Percentiles rank a stretch among this genome's conserved stretches.
Conservation (phyloP, 2,329 filamentous ascomycete species). For the Fusarium pininemorale region DNA sequence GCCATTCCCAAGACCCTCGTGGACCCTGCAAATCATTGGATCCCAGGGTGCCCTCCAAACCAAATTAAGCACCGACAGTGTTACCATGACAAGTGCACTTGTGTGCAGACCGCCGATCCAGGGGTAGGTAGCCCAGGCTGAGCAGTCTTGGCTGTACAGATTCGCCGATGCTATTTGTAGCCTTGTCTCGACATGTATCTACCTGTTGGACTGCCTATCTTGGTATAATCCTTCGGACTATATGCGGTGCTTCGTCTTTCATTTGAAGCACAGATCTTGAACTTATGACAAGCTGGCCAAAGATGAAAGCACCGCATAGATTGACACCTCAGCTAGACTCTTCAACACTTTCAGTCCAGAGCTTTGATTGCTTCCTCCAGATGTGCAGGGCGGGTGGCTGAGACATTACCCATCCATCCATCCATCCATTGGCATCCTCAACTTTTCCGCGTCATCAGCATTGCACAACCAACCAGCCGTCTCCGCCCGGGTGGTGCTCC, state of each 20-base stretch:
- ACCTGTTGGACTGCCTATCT: slow-evolving; percentile 22
- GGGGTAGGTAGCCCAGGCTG: slow-evolving; percentile 28
- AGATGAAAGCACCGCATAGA: not conserved
- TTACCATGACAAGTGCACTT: slow-evolving; percentile 28
- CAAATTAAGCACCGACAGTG: slow-evolving; percentile 38
- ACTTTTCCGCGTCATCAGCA: slow-evolving; percentile 23
- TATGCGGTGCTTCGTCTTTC: slow-evolving; percentile 19
- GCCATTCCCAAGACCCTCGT: slow-evolving; percentile 24
- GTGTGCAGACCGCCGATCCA: slow-evolving; percentile 40
- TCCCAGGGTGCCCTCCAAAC: slow-evolving; percentile 13
- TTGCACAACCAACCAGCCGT: slow-evolving; percentile 29
- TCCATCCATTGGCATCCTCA: slow-evolving; percentile 27
- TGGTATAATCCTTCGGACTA: slow-evolving; percentile 14
- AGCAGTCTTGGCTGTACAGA: slow-evolving; percentile 34
- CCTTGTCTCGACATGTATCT: slow-evolving; percentile 11
- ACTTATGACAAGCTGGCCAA: not conserved
- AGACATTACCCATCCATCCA: slow-evolving; percentile 33
- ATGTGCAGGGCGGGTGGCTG: slow-evolving; percentile 10
- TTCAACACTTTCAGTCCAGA: not conserved
- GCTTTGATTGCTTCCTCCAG: slow-evolving; percentile 21
- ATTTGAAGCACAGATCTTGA: not conserved
- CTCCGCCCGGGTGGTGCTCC: slow-evolving; percentile 33
- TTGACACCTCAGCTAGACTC: not conserved
- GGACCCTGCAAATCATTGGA: slow-evolving; percentile 39
- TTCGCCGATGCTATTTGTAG: slow-evolving; percentile 35